Evolutionary conservation across 768 basidiomycete genomes (phyloP), one percentile per base, ranked within the genome.

Genomic region (Suillus spraguei): DNA sequence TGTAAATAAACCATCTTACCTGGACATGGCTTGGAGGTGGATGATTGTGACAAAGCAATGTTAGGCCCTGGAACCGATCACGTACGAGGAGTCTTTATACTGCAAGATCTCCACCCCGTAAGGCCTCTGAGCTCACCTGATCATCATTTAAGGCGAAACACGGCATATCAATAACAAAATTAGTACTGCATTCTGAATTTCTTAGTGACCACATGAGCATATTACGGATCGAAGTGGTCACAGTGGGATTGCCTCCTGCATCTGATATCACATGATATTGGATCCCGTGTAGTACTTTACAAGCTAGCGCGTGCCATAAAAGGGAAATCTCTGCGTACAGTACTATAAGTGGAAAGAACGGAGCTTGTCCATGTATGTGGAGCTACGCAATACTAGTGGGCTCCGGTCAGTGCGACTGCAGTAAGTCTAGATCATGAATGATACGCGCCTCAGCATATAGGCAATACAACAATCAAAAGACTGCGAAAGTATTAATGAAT

Each of bases 131-230:
- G 56, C 28, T 58, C 56, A 58, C 28, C 41, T 41, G 28, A 58
- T 39, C 17, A 58, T 28, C 28, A 17, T 2, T 55, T 35, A 38
- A 56, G 22, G 55, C 16, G 9, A 38, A 36, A 28, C 24, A 5
- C 24, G 55, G 54, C 35, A 14, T 14, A 36, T n/a, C n/a, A 16
- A 36, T 35, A 22, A 39, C 22, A 16, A 56, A 56, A 56, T 56
- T 28, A 28, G 32, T 32, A 39, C 22, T 39, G 8, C 4, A 56
- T 24, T 24, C 35, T 14, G 13, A 36, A 22, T 6, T 9, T 9
- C 36, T 56, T 10, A 17, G 54, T 24, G 55, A 28, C 24, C 55
- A 39, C 55, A 58, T 58, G 38, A 39, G 36, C 36, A 56, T 39
- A 28, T 58, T 38, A n/a, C 22, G 22, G 32, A 38, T 13, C 17